A percentile compares a stretch with the other conserved stretches of the same genome.
These are phyloP conservation scores for Globisporangium uncinulatum DNA, from an alignment of 352 stramenopile species.

Conservation along the genomic window DNA sequence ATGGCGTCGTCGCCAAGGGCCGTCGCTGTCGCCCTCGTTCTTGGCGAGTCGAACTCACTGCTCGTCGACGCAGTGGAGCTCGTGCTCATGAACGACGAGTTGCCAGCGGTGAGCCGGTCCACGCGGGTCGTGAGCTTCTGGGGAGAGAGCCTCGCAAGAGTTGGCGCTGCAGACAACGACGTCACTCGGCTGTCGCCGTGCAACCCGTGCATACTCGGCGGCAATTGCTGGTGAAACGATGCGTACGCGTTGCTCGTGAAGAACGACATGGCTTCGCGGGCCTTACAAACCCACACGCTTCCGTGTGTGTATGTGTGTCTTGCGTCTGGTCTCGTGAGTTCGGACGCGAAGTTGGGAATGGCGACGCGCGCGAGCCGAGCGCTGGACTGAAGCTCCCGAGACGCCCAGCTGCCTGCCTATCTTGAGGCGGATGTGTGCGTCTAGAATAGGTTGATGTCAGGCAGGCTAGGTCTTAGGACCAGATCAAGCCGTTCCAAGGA, in stretches of 20 bases:
- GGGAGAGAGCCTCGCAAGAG: not conserved
- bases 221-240: conserved; percentile 22
- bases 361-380: not conserved
- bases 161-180: not conserved
- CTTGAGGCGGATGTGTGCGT: too few species aligned
- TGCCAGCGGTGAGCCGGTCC: conserved; percentile 9
- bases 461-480: too few species aligned
- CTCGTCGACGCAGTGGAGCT: conserved; percentile 22
- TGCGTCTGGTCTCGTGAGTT: not conserved
- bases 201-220: conserved; percentile 1
- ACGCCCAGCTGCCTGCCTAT: not conserved
- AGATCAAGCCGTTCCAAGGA: too few species aligned
- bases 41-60: conserved; percentile 39
- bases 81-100: conserved; percentile 26
- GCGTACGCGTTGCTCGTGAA: conserved; percentile 35
- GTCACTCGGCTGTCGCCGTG: conserved; percentile 3
- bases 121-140: not conserved
- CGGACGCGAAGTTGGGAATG: not conserved
- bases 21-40: too few species aligned
- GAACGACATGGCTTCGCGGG: conserved; percentile 25
- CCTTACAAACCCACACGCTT: too few species aligned
- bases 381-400: too few species aligned
- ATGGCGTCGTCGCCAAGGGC: conserved; percentile 22
- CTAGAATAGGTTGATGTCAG: too few species aligned
- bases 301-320: not conserved